These are phyloP conservation scores for Aspergillus puulaauensis DNA, from an alignment of 2,329 filamentous ascomycete genomes.

Conservation along the genomic window DNA sequence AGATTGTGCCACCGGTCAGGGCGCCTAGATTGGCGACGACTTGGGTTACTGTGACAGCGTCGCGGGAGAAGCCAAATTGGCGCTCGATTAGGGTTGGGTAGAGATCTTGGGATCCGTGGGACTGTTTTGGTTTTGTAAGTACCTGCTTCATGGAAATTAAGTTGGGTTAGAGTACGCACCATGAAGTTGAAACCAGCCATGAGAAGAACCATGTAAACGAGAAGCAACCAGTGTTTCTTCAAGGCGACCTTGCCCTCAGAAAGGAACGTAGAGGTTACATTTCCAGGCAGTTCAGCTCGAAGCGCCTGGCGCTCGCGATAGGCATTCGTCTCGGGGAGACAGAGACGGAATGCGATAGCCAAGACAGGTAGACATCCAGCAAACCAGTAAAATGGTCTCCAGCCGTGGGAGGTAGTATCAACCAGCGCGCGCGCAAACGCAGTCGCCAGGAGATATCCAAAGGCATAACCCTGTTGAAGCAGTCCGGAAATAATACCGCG, in stretches of 20 bases:
- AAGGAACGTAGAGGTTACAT: constrained; percentile 67
- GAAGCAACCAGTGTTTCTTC: constrained; percentile 74
- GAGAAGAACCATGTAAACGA: constrained; percentile 78
- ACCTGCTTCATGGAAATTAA: not conserved
- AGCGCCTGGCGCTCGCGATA: constrained; percentile 67
- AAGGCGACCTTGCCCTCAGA: constrained; percentile 73
- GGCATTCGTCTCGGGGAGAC: constrained; percentile 74
- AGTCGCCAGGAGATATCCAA: constrained; percentile 61
- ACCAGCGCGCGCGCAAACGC: constrained; percentile 10
- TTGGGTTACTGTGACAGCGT: constrained; percentile 67
- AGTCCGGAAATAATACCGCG: constrained; percentile 62
- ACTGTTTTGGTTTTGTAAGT: constrained; percentile 34
- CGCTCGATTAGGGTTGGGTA: constrained; percentile 62
- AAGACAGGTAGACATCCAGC: constrained; percentile 76
- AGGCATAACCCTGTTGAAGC: constrained; percentile 64
- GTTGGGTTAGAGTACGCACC: constrained; percentile 37
- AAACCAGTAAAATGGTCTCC: constrained; percentile 89
- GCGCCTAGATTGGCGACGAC: constrained; percentile 72
- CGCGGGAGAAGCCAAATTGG: constrained; percentile 55
- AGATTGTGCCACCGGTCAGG: constrained; percentile 64
- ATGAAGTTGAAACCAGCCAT: constrained; percentile 95
- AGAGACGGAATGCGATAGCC: constrained; percentile 76
- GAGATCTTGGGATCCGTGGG: constrained; percentile 70
- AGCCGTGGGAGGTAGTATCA: constrained; percentile 66
- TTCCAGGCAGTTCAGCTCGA: constrained; percentile 56